Evolutionary conservation across 495 filamentous ascomycete genomes (phyloP), one percentile per base, ranked within the genome.

Genomic region (Aspergillus heteromorphus): DNA sequence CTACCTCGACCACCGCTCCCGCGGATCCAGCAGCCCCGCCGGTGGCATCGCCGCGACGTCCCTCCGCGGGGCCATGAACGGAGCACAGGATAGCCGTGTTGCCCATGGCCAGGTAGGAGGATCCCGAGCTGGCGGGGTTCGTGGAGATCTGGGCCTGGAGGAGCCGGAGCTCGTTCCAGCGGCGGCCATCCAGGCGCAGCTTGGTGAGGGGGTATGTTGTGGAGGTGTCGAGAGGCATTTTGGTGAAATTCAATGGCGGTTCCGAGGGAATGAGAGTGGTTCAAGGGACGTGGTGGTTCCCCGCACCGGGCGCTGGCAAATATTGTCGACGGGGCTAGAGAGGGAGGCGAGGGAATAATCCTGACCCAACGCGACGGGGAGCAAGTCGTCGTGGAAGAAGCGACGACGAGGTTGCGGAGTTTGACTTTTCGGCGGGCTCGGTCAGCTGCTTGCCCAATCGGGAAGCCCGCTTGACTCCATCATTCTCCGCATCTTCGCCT

Each of bases 71-170:
- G 0, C 93, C 93, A 6, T 83, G 78, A 8, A 97, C 84, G 2
- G 90, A 91, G 74, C 93, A 97, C 72, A 97, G 87, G 55, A 97
- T 86, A 65, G 95, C 90, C 4, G 95, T 98, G 67, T 97, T 95
- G 55, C 93, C 93, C 86, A 95, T 93, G 62, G 93, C 88, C 19
- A 97, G 79, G 70, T 95, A 96, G 48, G 83, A 85, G 20, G 87
- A 91, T 10, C 93, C 93, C 49, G 96, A 93, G 27, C 92, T 89
- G 52, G 91, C 83, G 21, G 91, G 83, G 71, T 96, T 92, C 18
- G 89, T 96, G 40, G 85, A 87, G 67, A 97, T 90, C 71, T 95
- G 88, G 34, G 87, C 92, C 72, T 87, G 83, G 41, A 97, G 77
- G 27, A 89, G 86, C 23, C 93, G 90, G 40, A 97, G 84, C 70